Percentiles rank a stretch among this genome's conserved stretches.
phyloP scores from a whole-genome alignment of 1,139 yeast genomes.

The Yamadazyma dushanensis region DNA sequence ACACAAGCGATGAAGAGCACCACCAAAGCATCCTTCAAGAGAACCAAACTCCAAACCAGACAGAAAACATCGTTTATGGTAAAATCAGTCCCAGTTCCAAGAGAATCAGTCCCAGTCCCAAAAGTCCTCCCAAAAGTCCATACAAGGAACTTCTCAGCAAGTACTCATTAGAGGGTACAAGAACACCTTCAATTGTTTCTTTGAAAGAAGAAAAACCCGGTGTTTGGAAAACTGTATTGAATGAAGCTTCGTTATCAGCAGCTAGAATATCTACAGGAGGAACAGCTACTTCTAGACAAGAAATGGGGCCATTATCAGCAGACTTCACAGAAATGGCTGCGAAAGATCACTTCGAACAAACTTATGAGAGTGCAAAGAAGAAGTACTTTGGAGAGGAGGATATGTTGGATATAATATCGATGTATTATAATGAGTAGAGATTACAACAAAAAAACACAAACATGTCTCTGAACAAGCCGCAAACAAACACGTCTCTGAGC shows the following conservation, averaged over 20 bases:
- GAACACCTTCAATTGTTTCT: constrained; percentile 2
- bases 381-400: constrained; percentile 4
- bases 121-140: neutral
- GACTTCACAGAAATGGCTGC: constrained; percentile 25
- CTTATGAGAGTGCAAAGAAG: constrained; percentile 2
- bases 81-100: too few relatives aligned
- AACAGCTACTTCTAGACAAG: constrained; percentile 19
- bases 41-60: too few relatives aligned
- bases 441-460: too few relatives aligned
- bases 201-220: constrained; percentile 3
- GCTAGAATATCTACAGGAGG: constrained; percentile 52
- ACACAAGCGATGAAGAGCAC: neutral
- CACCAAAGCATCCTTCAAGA: neutral
- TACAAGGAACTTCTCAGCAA: constrained; percentile 2
- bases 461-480: too few relatives aligned
- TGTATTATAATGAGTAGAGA: constrained; percentile 9
- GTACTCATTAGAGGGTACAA: constrained; percentile 8
- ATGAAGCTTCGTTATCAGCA: constrained; percentile 51
- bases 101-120: too few relatives aligned
- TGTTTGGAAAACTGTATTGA: constrained; percentile 42
- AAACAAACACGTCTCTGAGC: too few relatives aligned
- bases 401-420: constrained; percentile 10
- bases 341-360: constrained; percentile 3
- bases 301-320: constrained; percentile 24
- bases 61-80: too few relatives aligned